Evolutionary conservation across 208 protist species (phyloP), one percentile per base, ranked within the genome.

Genomic region (Endotrypanum monterogeii): DNA sequence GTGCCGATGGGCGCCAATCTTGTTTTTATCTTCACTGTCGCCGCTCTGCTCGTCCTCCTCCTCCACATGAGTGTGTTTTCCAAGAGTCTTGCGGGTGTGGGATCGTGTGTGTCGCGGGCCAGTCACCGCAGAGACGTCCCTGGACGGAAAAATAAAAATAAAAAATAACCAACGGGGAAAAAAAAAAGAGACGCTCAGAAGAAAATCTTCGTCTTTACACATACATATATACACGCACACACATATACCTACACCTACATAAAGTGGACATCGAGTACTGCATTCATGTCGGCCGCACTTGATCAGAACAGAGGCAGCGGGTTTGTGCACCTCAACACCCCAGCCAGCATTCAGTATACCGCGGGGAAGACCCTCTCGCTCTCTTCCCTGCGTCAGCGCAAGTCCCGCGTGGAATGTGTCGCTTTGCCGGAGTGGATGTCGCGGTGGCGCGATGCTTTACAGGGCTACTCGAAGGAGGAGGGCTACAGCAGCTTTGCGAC

Each of bases 311-410:
- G 18, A 46, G 93, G 93, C 20, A 85, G 71, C 56, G 93, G 93
- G 35, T 97, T 97, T 69, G 84, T 97, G 37, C 93, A 97, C 73
- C 89, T 89, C 67, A 97, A 97, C 79, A 96, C 91, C 1, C 93
- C 93, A 0, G 88, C 89, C 1, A 73, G 62, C 56, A 97, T 97
- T 57, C 63, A 74, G 4, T 97, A 94, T 79, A 94, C 92, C 0
- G 52, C 69, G 0, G 91, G 91, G 4, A 80, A 90, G 71, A 80
- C 83, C 23, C n/a, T 97, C 0, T 89, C 90, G 8, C 72, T 89
- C 30, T 76, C 89, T 9, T 87, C 91, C 11, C 71, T 97, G n/a
- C 76, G 79, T 5, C 83, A 85, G 54, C 58, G 67, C 39, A 74
- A 78, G 3, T 71, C 65, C 23, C 88, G 93, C 44, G 84, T 91